A percentile compares a stretch with the other conserved stretches of the same genome.
These are phyloP conservation scores for Ophiognomonia clavigignenti-juglandacearum DNA, from an alignment of 2,329 filamentous ascomycete species.

Conservation along the genomic window DNA sequence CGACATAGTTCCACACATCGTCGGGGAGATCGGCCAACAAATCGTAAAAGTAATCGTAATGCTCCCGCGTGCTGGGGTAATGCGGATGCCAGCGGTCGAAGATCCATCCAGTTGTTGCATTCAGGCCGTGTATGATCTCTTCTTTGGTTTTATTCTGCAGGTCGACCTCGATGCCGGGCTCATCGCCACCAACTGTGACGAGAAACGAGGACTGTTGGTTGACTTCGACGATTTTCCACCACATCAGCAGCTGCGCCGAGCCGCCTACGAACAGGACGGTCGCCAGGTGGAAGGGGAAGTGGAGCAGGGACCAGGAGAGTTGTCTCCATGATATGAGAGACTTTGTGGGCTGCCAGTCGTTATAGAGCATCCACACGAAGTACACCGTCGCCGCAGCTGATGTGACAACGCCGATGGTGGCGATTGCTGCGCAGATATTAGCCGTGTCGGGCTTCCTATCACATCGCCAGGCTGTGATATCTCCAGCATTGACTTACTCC, in stretches of 20 bases:
- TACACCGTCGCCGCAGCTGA: conserved; percentile 34
- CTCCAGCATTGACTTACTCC: too few relatives aligned
- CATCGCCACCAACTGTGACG: too few relatives aligned
- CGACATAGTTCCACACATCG: not conserved
- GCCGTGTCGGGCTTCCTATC: too few relatives aligned
- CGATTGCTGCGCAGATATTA: conserved; percentile 24
- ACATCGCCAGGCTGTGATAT: too few relatives aligned
- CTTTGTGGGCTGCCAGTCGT: conserved; percentile 61
- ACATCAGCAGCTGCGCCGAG: conserved; percentile 50
- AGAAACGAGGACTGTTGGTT: not conserved
- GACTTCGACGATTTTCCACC: conserved; percentile 35
- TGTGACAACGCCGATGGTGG: conserved; percentile 35
- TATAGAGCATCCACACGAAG: conserved; percentile 41
- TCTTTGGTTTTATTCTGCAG: not conserved
- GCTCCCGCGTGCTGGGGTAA: not conserved
- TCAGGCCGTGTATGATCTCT: not conserved
- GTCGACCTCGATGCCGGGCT: not conserved
- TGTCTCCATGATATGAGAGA: conserved; percentile 53
- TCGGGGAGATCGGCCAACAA: not conserved
- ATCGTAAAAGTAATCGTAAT: not conserved
- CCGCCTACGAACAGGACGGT: conserved; percentile 61
- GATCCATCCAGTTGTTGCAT: not conserved
- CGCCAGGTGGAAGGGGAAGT: conserved; percentile 46
- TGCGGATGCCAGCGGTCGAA: not conserved
- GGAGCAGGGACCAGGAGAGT: conserved; percentile 45